phyloP scores from a whole-genome alignment of 2,329 filamentous ascomycete genomes.

The Harringtonia lauricola region DNA sequence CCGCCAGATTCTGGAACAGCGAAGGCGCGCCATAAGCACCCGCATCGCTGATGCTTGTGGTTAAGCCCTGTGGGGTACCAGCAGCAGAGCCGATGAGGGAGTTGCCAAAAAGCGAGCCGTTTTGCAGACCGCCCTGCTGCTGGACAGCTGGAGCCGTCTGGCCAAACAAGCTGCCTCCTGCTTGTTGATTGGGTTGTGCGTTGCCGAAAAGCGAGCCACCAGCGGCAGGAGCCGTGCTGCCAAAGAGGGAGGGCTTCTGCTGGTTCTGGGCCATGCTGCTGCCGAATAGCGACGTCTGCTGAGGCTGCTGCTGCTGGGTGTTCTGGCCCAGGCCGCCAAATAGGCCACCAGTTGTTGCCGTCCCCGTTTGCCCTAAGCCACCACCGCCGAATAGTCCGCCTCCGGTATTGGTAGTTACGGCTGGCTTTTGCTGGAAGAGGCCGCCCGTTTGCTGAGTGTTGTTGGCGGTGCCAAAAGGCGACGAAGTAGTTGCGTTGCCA shows the following conservation, averaged over 20 bases:
- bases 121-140: constrained; percentile 30
- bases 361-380: neutral
- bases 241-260: constrained; percentile 46
- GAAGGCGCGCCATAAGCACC: constrained; percentile 85
- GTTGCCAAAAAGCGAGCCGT: constrained; percentile 49
- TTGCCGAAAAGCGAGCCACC: constrained; percentile 44
- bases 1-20: constrained; percentile 65
- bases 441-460: constrained; percentile 13
- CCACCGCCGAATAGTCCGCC: constrained; percentile 37
- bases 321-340: constrained; percentile 34
- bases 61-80: constrained; percentile 53
- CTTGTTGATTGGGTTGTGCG: constrained; percentile 25
- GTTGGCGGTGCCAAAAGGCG: constrained; percentile 4
- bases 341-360: constrained; percentile 29
- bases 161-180: constrained; percentile 33
- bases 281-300: constrained; percentile 33
- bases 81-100: constrained; percentile 25
- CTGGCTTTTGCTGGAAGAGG: constrained; percentile 32
- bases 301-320: constrained; percentile 23
- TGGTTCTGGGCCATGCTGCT: constrained; percentile 34
- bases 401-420: constrained; percentile 19
- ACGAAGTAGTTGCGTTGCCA: constrained; percentile 13
- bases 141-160: constrained; percentile 36
- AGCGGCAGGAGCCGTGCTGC: constrained; percentile 28
- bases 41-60: constrained; percentile 69